A percentile compares a stretch with the other conserved stretches of the same genome.
Evolutionary conservation across 2,329 filamentous ascomycete genomes (phyloP).

Genomic region (Verticillium klebahnii): DNA sequence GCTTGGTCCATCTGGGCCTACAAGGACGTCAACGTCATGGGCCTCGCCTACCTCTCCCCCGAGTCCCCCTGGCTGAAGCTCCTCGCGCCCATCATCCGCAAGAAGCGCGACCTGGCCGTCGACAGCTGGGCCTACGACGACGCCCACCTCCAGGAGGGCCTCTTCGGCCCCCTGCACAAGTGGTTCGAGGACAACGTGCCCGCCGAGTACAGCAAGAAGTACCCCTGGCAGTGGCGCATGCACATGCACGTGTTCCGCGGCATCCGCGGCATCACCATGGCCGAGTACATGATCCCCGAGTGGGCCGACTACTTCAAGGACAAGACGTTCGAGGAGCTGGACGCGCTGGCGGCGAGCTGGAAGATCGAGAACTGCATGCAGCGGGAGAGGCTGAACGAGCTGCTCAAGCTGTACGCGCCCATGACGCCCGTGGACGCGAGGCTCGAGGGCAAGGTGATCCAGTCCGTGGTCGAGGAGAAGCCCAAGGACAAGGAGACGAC

Average conservation of each 20-base stretch:
- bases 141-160: constrained; percentile 24
- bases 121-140: constrained; percentile 46
- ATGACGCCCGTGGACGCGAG: constrained; percentile 18
- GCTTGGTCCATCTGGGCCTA: constrained; percentile 43
- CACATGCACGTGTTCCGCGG: constrained; percentile 18
- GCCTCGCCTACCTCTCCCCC: constrained; percentile 42
- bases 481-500: constrained; percentile 13
- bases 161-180: constrained; percentile 15
- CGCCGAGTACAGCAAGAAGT: constrained; percentile 16
- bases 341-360: constrained; percentile 42
- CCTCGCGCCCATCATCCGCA: constrained; percentile 44
- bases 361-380: constrained; percentile 46
- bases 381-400: constrained; percentile 39
- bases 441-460: constrained; percentile 22
- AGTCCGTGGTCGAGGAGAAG: constrained; percentile 4
- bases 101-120: constrained; percentile 45
- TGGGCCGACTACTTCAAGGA: constrained; percentile 40
- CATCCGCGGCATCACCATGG: constrained; percentile 23
- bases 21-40: constrained; percentile 49
- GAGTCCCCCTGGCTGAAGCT: constrained; percentile 41
- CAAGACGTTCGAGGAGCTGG: constrained; percentile 36
- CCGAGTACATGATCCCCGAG: constrained; percentile 38
- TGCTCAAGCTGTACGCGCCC: constrained; percentile 13
- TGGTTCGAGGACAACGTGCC: constrained; percentile 18
- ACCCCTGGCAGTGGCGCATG: constrained; percentile 19